A percentile compares a stretch with the other conserved stretches of the same genome.
Evolutionary conservation across 371 early-diverging fungal genomes (phyloP).

Genomic region (Mortierella sp.): DNA sequence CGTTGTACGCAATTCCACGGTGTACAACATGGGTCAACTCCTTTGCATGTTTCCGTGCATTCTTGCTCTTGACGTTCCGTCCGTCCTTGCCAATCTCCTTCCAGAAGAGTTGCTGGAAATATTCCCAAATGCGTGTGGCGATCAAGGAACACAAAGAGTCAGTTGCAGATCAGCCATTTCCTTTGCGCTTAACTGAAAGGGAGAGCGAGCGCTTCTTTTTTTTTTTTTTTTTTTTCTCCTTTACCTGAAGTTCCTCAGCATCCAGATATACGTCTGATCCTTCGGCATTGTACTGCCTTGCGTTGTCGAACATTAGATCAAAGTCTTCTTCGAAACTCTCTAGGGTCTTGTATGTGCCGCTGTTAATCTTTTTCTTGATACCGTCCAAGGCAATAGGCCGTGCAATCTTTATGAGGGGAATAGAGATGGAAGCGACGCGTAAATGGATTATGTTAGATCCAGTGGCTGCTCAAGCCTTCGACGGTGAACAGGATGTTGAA

Average conservation of each 20-base stretch:
- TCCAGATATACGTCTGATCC: constrained; percentile 83
- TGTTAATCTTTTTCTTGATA: constrained; percentile 59
- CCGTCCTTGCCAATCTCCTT: constrained; percentile 45
- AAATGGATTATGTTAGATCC: too few relatives aligned
- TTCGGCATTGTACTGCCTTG: constrained; percentile 81
- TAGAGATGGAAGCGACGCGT: neutral
- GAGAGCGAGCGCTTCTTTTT: too few relatives aligned
- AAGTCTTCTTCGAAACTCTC: constrained; percentile 74
- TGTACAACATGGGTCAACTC: constrained; percentile 27
- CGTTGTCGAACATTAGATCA: constrained; percentile 81
- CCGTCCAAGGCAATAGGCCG: constrained; percentile 43
- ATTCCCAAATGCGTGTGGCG: neutral
- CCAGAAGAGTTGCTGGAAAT: constrained; percentile 40
- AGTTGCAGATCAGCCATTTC: too few relatives aligned
- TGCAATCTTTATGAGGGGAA: constrained; percentile 23
- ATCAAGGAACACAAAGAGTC: neutral
- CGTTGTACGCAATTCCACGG: constrained; percentile 16
- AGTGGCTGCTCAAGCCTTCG: too few relatives aligned
- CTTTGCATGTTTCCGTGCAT: constrained; percentile 23
- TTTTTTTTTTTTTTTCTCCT: neutral
- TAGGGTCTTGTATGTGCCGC: constrained; percentile 63
- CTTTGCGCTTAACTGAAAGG: too few relatives aligned
- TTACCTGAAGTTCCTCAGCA: constrained; percentile 72
- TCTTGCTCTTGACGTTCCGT: constrained; percentile 24
- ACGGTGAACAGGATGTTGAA: neutral